Evolutionary conservation across 2,329 filamentous ascomycete genomes (phyloP).

Genomic region (Teratosphaeria gauchensis): DNA sequence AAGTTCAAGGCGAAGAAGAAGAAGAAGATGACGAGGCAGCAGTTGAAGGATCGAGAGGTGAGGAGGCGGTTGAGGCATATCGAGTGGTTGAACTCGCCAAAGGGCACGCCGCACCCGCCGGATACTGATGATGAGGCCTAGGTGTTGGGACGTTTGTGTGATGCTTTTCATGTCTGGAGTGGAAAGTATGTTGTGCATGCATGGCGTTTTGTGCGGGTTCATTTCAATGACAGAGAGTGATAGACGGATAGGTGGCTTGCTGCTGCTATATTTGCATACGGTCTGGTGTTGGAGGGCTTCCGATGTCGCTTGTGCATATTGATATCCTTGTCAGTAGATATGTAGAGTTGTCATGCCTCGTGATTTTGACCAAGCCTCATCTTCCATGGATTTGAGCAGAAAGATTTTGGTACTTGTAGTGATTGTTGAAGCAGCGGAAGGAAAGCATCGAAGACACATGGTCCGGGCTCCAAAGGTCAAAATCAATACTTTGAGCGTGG

Average conservation of each 20-base stretch:
- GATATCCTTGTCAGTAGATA: background rate
- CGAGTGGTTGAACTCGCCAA: conserved; percentile 57
- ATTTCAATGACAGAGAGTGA: background rate
- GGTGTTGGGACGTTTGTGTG: background rate
- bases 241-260: background rate
- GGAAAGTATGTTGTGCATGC: background rate
- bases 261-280: background rate
- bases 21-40: conserved; percentile 98
- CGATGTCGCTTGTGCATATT: background rate
- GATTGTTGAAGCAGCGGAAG: too few relatives aligned
- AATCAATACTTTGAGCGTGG: too few relatives aligned
- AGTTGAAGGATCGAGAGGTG: conserved; percentile 86
- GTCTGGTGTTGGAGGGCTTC: background rate
- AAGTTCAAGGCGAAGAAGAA: conserved; percentile 94
- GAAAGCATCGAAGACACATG: too few relatives aligned
- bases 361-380: too few relatives aligned
- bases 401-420: too few relatives aligned
- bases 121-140: conserved; percentile 64
- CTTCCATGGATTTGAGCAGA: too few relatives aligned
- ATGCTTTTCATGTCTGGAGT: background rate
- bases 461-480: too few relatives aligned
- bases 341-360: background rate
- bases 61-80: conserved; percentile 77
- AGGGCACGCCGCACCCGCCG: conserved; percentile 67
- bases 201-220: background rate